Evolutionary conservation across 208 protist species (phyloP).

Genomic region (Leishmania aethiopica): DNA sequence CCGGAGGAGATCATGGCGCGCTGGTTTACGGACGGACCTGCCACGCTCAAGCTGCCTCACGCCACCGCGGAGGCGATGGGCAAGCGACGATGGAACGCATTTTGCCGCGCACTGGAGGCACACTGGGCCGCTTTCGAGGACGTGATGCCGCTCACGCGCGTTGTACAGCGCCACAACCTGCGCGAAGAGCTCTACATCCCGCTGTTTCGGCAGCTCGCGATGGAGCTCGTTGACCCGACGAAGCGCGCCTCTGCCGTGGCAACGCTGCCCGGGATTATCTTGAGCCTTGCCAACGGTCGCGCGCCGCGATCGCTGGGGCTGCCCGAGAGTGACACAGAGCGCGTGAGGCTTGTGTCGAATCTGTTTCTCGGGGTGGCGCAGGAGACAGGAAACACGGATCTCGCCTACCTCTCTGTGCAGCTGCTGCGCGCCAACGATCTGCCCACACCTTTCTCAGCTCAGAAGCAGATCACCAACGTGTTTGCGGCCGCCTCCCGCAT

Average conservation of each 20-base stretch:
- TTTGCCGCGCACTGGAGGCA: slow-evolving; percentile 40
- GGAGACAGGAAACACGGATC: slow-evolving; percentile 81
- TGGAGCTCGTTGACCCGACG: slow-evolving; percentile 66
- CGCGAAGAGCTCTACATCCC: slow-evolving; percentile 66
- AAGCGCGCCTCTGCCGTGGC: slow-evolving; percentile 48
- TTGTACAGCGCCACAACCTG: slow-evolving; percentile 54
- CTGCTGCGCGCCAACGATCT: slow-evolving; percentile 85
- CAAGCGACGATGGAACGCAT: slow-evolving; percentile 29
- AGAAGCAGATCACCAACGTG: slow-evolving; percentile 88
- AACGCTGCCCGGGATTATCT: slow-evolving; percentile 69
- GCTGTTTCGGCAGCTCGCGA: slow-evolving; percentile 73
- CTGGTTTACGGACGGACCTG: slow-evolving; percentile 71
- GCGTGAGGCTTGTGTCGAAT: slow-evolving; percentile 53
- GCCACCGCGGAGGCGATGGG: slow-evolving; percentile 69
- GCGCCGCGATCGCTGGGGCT: slow-evolving; percentile 61
- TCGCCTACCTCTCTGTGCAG: slow-evolving; percentile 83
- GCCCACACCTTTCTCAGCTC: slow-evolving; percentile 63
- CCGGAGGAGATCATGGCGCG: slow-evolving; percentile 55
- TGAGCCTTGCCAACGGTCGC: slow-evolving; percentile 80
- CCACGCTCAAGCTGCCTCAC: slow-evolving; percentile 56
- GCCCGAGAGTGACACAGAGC: slow-evolving; percentile 47
- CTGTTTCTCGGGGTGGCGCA: slow-evolving; percentile 73
- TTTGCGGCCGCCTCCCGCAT: slow-evolving; percentile 78
- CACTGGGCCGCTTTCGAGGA: slow-evolving; percentile 55
- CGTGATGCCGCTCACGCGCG: slow-evolving; percentile 68